These are phyloP conservation scores for Tympanopsis confertula DNA, from an alignment of 2,329 filamentous ascomycete genomes.

Conservation along the genomic window DNA sequence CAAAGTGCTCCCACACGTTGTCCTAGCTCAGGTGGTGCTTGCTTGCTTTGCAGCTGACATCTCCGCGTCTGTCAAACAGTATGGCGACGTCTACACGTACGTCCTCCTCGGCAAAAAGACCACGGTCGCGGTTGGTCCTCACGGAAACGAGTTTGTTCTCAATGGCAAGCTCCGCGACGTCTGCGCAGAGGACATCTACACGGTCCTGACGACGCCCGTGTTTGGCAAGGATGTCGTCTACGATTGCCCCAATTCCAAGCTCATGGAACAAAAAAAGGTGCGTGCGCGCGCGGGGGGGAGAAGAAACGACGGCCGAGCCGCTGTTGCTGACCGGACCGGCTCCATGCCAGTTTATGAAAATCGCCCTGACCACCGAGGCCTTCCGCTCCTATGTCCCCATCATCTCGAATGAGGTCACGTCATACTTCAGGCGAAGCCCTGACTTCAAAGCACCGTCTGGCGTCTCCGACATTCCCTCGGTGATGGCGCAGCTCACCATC, in stretches of 20 bases:
- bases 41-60: conserved; percentile 36
- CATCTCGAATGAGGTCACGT: conserved; percentile 62
- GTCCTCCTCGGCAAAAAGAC: conserved; percentile 80
- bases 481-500: conserved; percentile 77
- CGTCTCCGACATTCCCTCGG: conserved; percentile 58
- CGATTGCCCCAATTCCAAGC: conserved; percentile 79
- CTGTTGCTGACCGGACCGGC: no score
- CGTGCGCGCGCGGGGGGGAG: conserved; percentile 5
- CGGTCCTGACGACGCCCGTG: conserved; percentile 57
- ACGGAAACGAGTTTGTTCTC: conserved; percentile 81
- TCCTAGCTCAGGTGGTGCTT: conserved; percentile 9
- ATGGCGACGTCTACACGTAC: conserved; percentile 85
- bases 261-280: conserved; percentile 95
- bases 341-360: conserved; percentile 74
- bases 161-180: conserved; percentile 86
- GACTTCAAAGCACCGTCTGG: conserved; percentile 60
- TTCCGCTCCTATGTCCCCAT: conserved; percentile 68
- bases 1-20: conserved; percentile 4
- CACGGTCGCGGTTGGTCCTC: conserved; percentile 70
- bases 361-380: conserved; percentile 63
- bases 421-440: conserved; percentile 58
- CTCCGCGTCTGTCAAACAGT: conserved; percentile 50
- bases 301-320: background rate
- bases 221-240: conserved; percentile 84
- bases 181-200: conserved; percentile 83